Percentiles rank a stretch among this genome's conserved stretches.
phyloP scores from a whole-genome alignment of 768 basidiomycete genomes.

The Coprinellus micaceus region DNA sequence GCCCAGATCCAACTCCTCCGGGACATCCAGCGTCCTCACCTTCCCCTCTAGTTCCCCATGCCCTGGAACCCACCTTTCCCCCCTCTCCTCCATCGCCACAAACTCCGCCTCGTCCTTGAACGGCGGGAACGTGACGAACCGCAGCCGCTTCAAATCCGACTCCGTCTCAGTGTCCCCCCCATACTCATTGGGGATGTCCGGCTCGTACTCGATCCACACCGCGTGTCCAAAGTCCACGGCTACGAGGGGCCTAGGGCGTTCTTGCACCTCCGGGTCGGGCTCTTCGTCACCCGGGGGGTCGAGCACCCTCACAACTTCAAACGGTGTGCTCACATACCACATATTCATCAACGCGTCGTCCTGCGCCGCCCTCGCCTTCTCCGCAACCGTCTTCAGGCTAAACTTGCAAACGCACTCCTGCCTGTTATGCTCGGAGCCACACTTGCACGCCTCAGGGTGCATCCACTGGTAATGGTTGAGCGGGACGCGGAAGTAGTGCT shows the following conservation, averaged over 20 bases:
- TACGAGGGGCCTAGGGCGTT: constrained; percentile 62
- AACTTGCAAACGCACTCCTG: neutral
- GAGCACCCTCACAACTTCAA: constrained; percentile 63
- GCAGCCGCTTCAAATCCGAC: constrained; percentile 46
- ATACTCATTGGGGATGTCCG: constrained; percentile 8
- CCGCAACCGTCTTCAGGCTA: constrained; percentile 1
- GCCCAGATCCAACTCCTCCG: constrained; percentile 61
- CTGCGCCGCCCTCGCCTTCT: constrained; percentile 1
- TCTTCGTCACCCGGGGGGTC: neutral
- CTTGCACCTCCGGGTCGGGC: constrained; percentile 26
- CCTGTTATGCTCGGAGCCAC: neutral
- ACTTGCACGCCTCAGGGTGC: constrained; percentile 11
- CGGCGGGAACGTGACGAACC: constrained; percentile 71
- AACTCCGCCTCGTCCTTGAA: constrained; percentile 34
- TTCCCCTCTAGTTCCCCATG: constrained; percentile 32
- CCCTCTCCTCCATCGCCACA: constrained; percentile 18
- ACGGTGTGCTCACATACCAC: constrained; percentile 69
- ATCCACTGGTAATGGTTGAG: constrained; percentile 37
- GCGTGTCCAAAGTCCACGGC: constrained; percentile 88
- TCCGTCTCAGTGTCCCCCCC: constrained; percentile 9
- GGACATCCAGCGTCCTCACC: constrained; percentile 61
- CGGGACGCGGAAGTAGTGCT: constrained; percentile 74
- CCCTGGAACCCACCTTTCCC: constrained; percentile 12
- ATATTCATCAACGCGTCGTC: constrained; percentile 60
- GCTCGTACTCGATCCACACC: constrained; percentile 69